Percentiles rank a stretch among this genome's conserved stretches.
Conservation (phyloP, 805 yeast genomes). For the Ascoidea tarda region DNA sequence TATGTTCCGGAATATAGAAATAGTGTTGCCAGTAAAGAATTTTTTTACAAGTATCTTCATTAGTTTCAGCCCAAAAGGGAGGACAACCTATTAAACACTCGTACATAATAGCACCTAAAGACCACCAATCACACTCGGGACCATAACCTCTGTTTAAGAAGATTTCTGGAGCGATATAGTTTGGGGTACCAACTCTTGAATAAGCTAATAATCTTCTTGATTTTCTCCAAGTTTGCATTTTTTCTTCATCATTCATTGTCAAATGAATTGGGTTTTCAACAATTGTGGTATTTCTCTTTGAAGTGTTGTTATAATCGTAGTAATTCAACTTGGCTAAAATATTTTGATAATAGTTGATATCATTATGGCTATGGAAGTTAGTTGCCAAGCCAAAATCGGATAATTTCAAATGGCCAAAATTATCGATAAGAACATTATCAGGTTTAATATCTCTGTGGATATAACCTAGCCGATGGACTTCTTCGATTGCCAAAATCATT, state of each 20-base stretch:
- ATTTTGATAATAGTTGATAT: slow-evolving; percentile 73
- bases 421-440: slow-evolving; percentile 83
- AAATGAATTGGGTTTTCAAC: slow-evolving; percentile 40
- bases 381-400: slow-evolving; percentile 72
- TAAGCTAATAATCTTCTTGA: slow-evolving; percentile 33
- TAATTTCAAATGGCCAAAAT: slow-evolving; percentile 52
- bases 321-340: slow-evolving; percentile 41
- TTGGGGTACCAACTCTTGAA: slow-evolving; percentile 28
- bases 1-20: slow-evolving; percentile 32
- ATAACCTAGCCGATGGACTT: slow-evolving; percentile 83
- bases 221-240: slow-evolving; percentile 38
- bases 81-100: slow-evolving; percentile 40
- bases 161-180: slow-evolving; percentile 11
- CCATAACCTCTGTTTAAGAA: slow-evolving; percentile 31
- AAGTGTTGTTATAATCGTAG: neutral
- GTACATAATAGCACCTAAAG: slow-evolving; percentile 36
- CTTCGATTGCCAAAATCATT: slow-evolving; percentile 90
- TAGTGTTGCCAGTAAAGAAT: slow-evolving; percentile 34
- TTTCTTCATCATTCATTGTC: slow-evolving; percentile 34
- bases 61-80: slow-evolving; percentile 34
- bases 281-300: slow-evolving; percentile 61
- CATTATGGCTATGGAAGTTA: slow-evolving; percentile 90
- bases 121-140: slow-evolving; percentile 42
- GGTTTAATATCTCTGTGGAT: slow-evolving; percentile 98
- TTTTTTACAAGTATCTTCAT: slow-evolving; percentile 34